A percentile compares a stretch with the other conserved stretches of the same genome.
Evolutionary conservation across 2,329 filamentous ascomycete genomes (phyloP).

Genomic region (Dactylellina parvicollis): DNA sequence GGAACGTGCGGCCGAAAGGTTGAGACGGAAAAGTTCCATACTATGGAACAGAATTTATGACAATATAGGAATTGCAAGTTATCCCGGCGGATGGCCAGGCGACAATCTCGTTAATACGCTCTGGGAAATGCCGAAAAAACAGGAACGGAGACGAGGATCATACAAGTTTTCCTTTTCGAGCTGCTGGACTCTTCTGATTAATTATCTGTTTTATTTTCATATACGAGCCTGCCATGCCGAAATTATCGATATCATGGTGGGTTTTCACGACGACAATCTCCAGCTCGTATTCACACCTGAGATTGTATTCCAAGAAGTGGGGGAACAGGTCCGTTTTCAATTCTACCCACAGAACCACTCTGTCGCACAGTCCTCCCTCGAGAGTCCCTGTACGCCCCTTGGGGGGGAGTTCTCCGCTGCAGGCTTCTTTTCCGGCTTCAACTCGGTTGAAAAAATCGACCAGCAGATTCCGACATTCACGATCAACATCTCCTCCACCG

Average conservation of each 20-base stretch:
- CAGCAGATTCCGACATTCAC: slow-evolving; percentile 68
- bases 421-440: slow-evolving; percentile 75
- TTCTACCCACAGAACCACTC: slow-evolving; percentile 73
- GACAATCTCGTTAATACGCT: background rate
- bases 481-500: slow-evolving; percentile 73
- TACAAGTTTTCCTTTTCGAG: too few relatives aligned
- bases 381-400: slow-evolving; percentile 74
- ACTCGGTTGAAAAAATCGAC: slow-evolving; percentile 26
- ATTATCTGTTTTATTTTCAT: slow-evolving; percentile 14
- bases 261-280: slow-evolving; percentile 23
- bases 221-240: slow-evolving; percentile 24
- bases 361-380: slow-evolving; percentile 79
- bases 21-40: slow-evolving; percentile 2
- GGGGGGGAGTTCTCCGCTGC: slow-evolving; percentile 54
- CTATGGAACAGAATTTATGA: slow-evolving; percentile 49
- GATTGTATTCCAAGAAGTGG: slow-evolving; percentile 54
- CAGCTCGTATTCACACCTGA: slow-evolving; percentile 56
- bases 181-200: background rate
- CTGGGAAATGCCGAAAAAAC: background rate
- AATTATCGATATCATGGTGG: slow-evolving; percentile 44
- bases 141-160: background rate
- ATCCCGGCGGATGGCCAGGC: slow-evolving; percentile 18
- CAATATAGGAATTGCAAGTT: slow-evolving; percentile 5
- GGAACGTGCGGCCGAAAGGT: slow-evolving; percentile 21
- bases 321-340: slow-evolving; percentile 56